Evolutionary conservation across 176 grass and related monocot genomes (phyloP).

Genomic region (Tillandsia leiboldiana): DNA sequence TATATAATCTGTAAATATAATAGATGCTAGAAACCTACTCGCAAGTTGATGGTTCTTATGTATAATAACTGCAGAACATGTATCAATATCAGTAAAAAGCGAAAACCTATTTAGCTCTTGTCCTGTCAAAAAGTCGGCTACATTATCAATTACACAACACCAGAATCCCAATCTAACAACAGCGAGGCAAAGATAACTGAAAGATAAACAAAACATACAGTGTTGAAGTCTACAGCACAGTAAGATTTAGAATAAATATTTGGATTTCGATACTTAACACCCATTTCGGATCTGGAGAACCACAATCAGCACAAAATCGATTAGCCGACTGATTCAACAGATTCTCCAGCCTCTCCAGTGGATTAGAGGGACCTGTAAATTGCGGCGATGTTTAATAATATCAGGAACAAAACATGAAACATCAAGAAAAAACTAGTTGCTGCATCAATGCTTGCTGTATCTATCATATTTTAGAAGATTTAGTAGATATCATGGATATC

Average conservation of each 20-base stretch:
- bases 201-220: not conserved
- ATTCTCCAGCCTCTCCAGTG: conserved; percentile 45
- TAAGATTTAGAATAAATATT: not conserved
- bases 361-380: conserved; percentile 5
- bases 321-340: conserved; percentile 61
- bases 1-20: not conserved
- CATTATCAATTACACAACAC: too few relatives aligned
- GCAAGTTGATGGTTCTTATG: too few relatives aligned
- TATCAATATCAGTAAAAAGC: too few relatives aligned
- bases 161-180: too few relatives aligned
- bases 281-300: conserved; percentile 90
- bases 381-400: not conserved
- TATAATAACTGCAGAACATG: too few relatives aligned
- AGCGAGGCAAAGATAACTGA: too few relatives aligned
- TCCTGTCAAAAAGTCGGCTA: too few relatives aligned
- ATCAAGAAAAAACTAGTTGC: not conserved
- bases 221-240: not conserved
- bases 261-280: conserved; percentile 53
- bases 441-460: not conserved
- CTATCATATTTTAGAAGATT: not conserved
- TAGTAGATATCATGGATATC: not conserved
- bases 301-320: conserved; percentile 65
- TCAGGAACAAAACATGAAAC: conserved; percentile 1
- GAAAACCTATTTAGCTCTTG: too few relatives aligned
- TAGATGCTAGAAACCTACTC: too few relatives aligned